phyloP scores from a whole-genome alignment of 768 basidiomycete genomes.

The Lentinula aciculospora region DNA sequence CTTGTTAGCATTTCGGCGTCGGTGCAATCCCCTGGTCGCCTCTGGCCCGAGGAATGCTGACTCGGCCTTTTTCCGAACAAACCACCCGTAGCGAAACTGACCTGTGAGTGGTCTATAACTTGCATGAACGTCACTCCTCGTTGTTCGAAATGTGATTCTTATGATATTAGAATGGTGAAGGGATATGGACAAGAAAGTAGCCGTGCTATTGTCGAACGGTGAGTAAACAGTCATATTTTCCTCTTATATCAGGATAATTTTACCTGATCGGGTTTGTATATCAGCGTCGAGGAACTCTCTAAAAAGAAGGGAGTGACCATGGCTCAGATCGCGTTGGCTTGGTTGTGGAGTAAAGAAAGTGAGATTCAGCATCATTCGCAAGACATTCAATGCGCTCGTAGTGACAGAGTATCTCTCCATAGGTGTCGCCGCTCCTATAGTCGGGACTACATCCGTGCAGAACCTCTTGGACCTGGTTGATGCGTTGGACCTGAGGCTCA shows the following conservation, averaged over 20 bases:
- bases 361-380: background rate
- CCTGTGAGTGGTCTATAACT: conserved; percentile 4
- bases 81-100: conserved; percentile 20
- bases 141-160: background rate
- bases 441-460: conserved; percentile 33
- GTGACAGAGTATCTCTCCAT: background rate
- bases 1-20: conserved; percentile 31
- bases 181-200: background rate
- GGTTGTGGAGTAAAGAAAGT: conserved; percentile 31
- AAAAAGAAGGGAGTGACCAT: conserved; percentile 36
- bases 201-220: background rate
- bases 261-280: background rate
- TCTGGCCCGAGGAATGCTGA: conserved; percentile 9
- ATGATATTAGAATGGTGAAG: background rate
- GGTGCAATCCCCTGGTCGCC: conserved; percentile 43
- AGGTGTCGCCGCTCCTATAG: conserved; percentile 35
- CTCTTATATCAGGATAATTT: background rate
- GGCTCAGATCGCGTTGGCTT: conserved; percentile 41
- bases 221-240: background rate
- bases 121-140: background rate
- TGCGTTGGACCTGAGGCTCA: conserved; percentile 8
- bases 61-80: conserved; percentile 4
- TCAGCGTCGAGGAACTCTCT: conserved; percentile 39
- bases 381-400: background rate
- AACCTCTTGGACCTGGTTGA: conserved; percentile 35